Percentiles rank a stretch among this genome's conserved stretches.
Evolutionary conservation across 345 rosid genomes (phyloP).

Genomic region (Lagerstroemia speciosa): DNA sequence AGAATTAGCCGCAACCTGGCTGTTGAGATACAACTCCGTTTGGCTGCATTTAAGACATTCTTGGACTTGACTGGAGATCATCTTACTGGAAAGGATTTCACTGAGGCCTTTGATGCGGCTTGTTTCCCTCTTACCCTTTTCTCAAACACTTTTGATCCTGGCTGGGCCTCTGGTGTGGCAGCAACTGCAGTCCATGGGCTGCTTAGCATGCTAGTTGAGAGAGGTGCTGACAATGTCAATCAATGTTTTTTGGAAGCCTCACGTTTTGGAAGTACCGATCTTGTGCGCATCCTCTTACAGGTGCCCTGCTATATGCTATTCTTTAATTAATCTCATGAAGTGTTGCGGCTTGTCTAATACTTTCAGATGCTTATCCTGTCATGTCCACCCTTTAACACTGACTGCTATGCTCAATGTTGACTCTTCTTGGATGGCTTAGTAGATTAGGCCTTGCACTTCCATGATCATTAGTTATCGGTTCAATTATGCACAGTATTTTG

Average conservation of each 20-base stretch:
- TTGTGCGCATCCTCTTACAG: slow-evolving; percentile 87
- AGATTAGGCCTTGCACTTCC: not conserved
- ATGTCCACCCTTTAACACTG: not conserved
- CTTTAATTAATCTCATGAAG: slow-evolving; percentile 4
- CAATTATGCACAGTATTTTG: not conserved
- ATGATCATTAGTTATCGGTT: not conserved
- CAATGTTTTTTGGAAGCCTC: slow-evolving; percentile 99
- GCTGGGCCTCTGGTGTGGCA: slow-evolving; percentile 91
- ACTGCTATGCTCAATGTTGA: no score
- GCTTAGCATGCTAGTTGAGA: slow-evolving; percentile 82
- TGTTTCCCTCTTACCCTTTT: slow-evolving; percentile 95
- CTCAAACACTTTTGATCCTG: slow-evolving; percentile 82
- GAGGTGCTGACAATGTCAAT: slow-evolving; percentile 90
- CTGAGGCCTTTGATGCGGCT: slow-evolving; percentile 97
- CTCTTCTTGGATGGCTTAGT: not conserved
- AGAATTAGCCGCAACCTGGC: slow-evolving; percentile 57
- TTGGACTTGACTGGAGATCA: slow-evolving; percentile 81
- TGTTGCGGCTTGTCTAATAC: not conserved
- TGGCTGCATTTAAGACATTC: slow-evolving; percentile 85
- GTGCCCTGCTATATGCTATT: slow-evolving; percentile 25
- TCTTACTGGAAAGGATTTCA: slow-evolving; percentile 91
- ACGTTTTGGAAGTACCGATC: slow-evolving; percentile 96
- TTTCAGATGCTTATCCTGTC: not conserved
- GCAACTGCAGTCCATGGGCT: slow-evolving; percentile 81
- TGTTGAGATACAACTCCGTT: slow-evolving; percentile 80